These are phyloP conservation scores for Fusarium keratoplasticum DNA, from an alignment of 2,329 filamentous ascomycete genomes.

Conservation along the genomic window DNA sequence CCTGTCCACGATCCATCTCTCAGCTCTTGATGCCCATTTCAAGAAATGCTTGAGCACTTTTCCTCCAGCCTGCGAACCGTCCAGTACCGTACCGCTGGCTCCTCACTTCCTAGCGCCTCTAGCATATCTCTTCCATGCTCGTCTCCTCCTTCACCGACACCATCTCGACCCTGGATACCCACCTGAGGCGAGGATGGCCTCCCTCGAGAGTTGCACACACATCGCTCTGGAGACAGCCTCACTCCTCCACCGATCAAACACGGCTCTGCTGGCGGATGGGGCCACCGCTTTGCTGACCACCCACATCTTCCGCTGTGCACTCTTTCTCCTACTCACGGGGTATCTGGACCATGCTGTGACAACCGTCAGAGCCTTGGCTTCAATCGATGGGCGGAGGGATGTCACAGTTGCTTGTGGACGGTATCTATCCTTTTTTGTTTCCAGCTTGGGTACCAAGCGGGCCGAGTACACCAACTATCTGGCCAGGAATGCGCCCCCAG, in stretches of 20 bases:
- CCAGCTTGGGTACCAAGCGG: slow-evolving; percentile 69
- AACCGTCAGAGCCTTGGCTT: slow-evolving; percentile 77
- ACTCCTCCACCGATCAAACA: slow-evolving; percentile 75
- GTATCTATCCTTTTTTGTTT: slow-evolving; percentile 84
- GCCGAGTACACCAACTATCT: slow-evolving; percentile 58
- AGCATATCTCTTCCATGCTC: slow-evolving; percentile 82
- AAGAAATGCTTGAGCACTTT: slow-evolving; percentile 79
- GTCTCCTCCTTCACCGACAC: slow-evolving; percentile 88
- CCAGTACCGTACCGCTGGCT: slow-evolving; percentile 75
- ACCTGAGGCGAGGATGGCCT: slow-evolving; percentile 72
- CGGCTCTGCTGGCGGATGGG: slow-evolving; percentile 68
- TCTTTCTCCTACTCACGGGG: slow-evolving; percentile 81
- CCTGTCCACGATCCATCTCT: slow-evolving; percentile 74
- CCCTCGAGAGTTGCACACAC: slow-evolving; percentile 80
- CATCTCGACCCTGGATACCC: slow-evolving; percentile 83
- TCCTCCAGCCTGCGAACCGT: slow-evolving; percentile 77
- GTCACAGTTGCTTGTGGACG: slow-evolving; percentile 84
- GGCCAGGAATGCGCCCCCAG: slow-evolving; percentile 47
- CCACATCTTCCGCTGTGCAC: slow-evolving; percentile 87
- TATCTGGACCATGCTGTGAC: slow-evolving; percentile 78
- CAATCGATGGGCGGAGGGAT: slow-evolving; percentile 77
- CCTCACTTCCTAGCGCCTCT: slow-evolving; percentile 80
- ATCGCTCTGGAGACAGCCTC: slow-evolving; percentile 83
- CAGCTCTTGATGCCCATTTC: slow-evolving; percentile 87
- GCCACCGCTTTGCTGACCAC: slow-evolving; percentile 81